Base-by-base conservation (phyloP, 169 alveolate genomes). In the Plasmodium chabaudi region DNA sequence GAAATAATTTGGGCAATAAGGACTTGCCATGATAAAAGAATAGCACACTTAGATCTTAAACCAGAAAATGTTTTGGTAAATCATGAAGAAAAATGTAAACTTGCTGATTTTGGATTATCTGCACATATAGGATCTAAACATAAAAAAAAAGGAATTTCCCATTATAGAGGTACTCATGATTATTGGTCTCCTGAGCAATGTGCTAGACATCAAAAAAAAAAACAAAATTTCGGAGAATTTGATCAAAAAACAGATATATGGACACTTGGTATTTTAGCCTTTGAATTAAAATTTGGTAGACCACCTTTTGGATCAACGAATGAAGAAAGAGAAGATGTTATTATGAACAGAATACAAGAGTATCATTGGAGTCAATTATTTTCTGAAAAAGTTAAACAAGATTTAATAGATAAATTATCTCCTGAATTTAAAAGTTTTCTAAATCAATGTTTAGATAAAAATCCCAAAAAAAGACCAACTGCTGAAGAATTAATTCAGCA, bases 1-100 rank as follows among this genome's bases (percentile, higher is more conserved):
- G 95, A 95, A 73, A 94, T 95, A 65, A 93, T 94, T 13, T 95
- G 97, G 97, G 97, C 97, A 4, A 93, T 95, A 23, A 87, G 97
- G 15, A 95, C 97, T 15, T 95, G 97, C 74, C 97, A 95, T 72
- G 97, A 95, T 75, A 95, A 95, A 63, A 95, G 95, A 86, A 95
- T 95, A 51, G 97, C 97, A 25, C 97, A 95, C 64, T 91, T 95
- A 19, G 97, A 95, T 88, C 88, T 95, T 13, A 95, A 95, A 55
- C 97, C 97, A 7, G 97, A 95, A 68, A 95, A 95, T 72, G 95
- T 95, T 4, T 84, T 95, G 57, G 94, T 95, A 5, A 93, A 95
- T 89, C 97, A 95, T 77, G 93, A 92, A 64, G 90, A 69, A 57
- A 57, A 90, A 55, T 92, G 95, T 68, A 95, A 95, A 57, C 91